Base-by-base conservation (phyloP, 306 rosid genomes). In the Biancaea sappan region DNA sequence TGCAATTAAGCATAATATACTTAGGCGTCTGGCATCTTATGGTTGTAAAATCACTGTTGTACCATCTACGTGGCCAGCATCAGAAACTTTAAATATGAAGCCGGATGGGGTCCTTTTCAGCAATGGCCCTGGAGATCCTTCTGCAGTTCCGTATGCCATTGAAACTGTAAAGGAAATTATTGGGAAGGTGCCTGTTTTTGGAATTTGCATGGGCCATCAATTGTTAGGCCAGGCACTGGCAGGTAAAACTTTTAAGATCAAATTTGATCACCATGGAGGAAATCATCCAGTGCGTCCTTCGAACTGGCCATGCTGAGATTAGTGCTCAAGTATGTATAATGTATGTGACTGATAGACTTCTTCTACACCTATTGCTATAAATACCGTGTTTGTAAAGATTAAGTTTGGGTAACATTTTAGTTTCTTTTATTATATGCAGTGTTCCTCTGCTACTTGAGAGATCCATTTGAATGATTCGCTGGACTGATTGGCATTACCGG, bases 141-240 rank as follows among this genome's bases (percentile, higher is more conserved):
- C 97, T 29, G 96, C 96, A 0, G 97, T 94, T 80, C 96, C 97
- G 48, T 91, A 91, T 72, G 96, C 97, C 19, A 89, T 91, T 67
- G 90, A 94, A 80, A 88, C 91, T 1, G 92, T 93, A 15, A 91
- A 86, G 84, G 72, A 87, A 66, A 86, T 93, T 18, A 75, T 91
- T 5, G 98, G 98, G 38, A 91, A 84, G 86, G 87, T 86, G 34
- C 96, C 98, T 73, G 91, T 89, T 82, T 93, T 93, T 74, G 97
- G 98, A 81, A 93, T 93, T 73, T 93, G 98, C 86, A 93, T 93
- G 98, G 98, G 98, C 25, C 97, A 93, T 82, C 98, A 93, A 80
- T 77, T 93, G 84, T 84, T 91, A 35, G 98, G 98, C 73, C 95
- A 89, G 84, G 98, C 98, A 57, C 76, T 93, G 67, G 98, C 97